Conservation (phyloP, 371 early-diverging fungal species). For the Mucor piriformis region DNA sequence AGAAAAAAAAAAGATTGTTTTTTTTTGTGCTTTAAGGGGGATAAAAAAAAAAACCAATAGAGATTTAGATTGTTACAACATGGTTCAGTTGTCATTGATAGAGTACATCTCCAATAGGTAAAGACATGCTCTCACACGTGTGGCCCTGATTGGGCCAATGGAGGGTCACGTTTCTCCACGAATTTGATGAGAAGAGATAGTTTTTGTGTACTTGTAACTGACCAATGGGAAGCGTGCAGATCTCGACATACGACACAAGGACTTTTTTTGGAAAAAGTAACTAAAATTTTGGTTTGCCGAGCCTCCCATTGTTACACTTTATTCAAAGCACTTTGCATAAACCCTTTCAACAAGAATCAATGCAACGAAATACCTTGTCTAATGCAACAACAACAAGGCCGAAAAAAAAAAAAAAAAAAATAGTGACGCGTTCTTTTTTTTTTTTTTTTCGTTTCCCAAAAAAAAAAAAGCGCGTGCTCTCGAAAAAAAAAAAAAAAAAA, state of each 20-base stretch:
- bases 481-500: too few species aligned
- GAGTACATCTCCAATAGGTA: slow-evolving; percentile 11
- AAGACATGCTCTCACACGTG: slow-evolving; percentile 19
- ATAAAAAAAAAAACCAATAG: slow-evolving; percentile 11
- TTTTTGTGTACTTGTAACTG: too few species aligned
- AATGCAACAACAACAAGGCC: too few species aligned
- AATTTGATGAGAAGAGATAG: too few species aligned
- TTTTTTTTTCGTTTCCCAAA: not conserved
- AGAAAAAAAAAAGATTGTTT: slow-evolving; percentile 3
- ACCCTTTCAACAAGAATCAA: too few species aligned
- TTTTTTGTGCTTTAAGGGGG: not conserved
- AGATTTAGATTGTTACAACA: slow-evolving; percentile 12
- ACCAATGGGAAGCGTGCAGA: not conserved
- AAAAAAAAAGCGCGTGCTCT: too few species aligned
- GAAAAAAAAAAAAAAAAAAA: not conserved
- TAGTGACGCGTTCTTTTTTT: too few species aligned
- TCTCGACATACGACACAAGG: not conserved
- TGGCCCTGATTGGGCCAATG: slow-evolving; percentile 17
- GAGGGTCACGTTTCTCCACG: slow-evolving; percentile 18
- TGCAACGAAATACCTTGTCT: too few species aligned
- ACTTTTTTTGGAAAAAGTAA: too few species aligned
- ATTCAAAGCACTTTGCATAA: not conserved
- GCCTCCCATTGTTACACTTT: not conserved
- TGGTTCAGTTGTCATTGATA: slow-evolving; percentile 3
- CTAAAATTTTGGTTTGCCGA: not conserved